Conservation (phyloP, 768 basidiomycete genomes). For the Russula brevipes region DNA sequence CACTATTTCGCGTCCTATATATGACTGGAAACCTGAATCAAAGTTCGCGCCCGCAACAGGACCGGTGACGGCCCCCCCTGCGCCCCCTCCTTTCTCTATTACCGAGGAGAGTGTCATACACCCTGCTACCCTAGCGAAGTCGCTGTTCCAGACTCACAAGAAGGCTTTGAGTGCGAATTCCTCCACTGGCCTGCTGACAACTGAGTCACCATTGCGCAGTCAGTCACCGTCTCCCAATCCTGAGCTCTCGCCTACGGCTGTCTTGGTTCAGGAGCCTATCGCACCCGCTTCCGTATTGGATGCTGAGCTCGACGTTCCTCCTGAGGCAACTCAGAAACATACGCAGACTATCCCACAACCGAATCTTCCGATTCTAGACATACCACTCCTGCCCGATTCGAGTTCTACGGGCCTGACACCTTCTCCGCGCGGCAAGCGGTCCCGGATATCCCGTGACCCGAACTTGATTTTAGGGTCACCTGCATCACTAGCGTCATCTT, state of each 20-base stretch:
- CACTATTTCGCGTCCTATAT: not conserved
- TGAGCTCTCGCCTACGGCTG: slow-evolving; percentile 3
- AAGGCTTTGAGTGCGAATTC: slow-evolving; percentile 23
- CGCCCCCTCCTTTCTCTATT: not conserved
- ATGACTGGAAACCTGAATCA: slow-evolving; percentile 2
- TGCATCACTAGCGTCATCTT: not conserved
- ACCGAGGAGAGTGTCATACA: not conserved
- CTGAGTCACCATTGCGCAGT: not conserved
- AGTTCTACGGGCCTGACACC: not conserved
- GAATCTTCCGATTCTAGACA: not conserved
- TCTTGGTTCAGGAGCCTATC: slow-evolving; percentile 20
- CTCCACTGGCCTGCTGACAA: slow-evolving; percentile 22
- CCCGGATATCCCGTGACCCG: slow-evolving; percentile 10
- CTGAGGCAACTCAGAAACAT: slow-evolving; percentile 20
- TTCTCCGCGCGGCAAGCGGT: slow-evolving; percentile 13
- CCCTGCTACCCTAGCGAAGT: not conserved
- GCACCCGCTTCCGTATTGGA: slow-evolving; percentile 26
- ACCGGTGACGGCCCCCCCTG: not conserved
- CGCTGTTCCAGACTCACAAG: slow-evolving; percentile 11
- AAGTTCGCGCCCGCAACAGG: not conserved
- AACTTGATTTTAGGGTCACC: slow-evolving; percentile 3
- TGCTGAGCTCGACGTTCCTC: slow-evolving; percentile 24
- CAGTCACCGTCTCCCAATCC: slow-evolving; percentile 15
- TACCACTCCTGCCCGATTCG: not conserved
- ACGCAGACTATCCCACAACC: slow-evolving; percentile 16